Percentiles rank a stretch among this genome's conserved stretches.
phyloP scores from a whole-genome alignment of 2,329 filamentous ascomycete species.

The Biscogniauxia sp. region DNA sequence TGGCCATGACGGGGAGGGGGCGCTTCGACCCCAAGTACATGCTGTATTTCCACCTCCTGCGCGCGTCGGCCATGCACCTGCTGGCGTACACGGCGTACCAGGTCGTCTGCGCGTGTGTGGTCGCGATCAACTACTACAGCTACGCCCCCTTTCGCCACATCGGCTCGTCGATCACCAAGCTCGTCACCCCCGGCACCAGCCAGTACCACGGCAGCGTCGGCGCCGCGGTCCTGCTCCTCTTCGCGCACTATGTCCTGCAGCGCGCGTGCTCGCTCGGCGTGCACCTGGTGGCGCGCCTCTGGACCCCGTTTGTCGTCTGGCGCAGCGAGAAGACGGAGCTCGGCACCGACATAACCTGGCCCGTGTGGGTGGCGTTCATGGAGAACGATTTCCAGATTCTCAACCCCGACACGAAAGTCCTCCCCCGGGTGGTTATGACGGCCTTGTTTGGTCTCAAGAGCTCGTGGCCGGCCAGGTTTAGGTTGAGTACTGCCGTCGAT shows the following conservation, averaged over 20 bases:
- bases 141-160: background rate
- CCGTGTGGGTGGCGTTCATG: constrained; percentile 2
- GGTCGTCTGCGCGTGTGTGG: constrained; percentile 12
- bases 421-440: constrained; percentile 20
- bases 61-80: constrained; percentile 25
- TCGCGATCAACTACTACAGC: background rate
- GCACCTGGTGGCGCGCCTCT: constrained; percentile 5
- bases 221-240: constrained; percentile 11
- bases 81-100: constrained; percentile 28
- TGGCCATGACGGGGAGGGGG: constrained; percentile 8
- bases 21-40: constrained; percentile 13
- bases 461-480: constrained; percentile 26
- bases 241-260: constrained; percentile 16
- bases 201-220: constrained; percentile 4
- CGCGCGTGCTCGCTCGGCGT: constrained; percentile 8
- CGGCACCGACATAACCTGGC: constrained; percentile 4
- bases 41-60: constrained; percentile 18
- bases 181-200: background rate
- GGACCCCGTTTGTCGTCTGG: constrained; percentile 23
- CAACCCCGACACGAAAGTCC: constrained; percentile 16
- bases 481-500: constrained; percentile 7
- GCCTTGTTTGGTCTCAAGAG: constrained; percentile 21
- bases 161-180: background rate
- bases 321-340: constrained; percentile 9
- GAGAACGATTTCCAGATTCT: constrained; percentile 15